Evolutionary conservation across 176 grass and related monocot genomes (phyloP).

Genomic region (Areca catechu): DNA sequence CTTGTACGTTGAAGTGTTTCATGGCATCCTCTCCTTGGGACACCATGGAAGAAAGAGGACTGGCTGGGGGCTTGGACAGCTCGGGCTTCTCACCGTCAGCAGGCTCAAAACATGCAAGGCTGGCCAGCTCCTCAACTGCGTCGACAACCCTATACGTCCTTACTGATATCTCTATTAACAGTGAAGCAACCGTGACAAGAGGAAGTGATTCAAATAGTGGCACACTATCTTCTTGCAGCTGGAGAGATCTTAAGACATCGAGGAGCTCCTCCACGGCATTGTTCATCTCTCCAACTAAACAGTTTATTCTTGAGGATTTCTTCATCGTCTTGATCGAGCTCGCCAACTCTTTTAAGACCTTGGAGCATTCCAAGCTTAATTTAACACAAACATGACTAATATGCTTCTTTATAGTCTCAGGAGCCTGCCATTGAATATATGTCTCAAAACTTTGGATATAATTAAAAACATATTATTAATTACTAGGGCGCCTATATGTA

Average conservation of each 20-base stretch:
- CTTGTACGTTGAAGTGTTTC: not conserved
- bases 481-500: too few species aligned
- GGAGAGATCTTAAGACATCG: conserved; percentile 43
- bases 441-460: not conserved
- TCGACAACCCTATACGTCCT: conserved; percentile 2
- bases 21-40: not conserved
- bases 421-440: conserved; percentile 15
- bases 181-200: not conserved
- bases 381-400: conserved; percentile 42
- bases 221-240: too few species aligned
- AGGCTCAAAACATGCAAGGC: not conserved
- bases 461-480: not conserved
- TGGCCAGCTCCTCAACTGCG: not conserved
- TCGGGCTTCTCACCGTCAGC: not conserved
- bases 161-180: conserved; percentile 10
- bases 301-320: conserved; percentile 29
- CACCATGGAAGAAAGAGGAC: not conserved
- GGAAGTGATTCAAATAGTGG: not conserved
- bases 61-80: not conserved
- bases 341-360: conserved; percentile 57
- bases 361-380: conserved; percentile 33
- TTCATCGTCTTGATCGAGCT: conserved; percentile 42
- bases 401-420: conserved; percentile 31
- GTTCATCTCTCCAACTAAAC: conserved; percentile 56
- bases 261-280: conserved; percentile 65